phyloP scores from a whole-genome alignment of 164 flowering plant genomes.

The Saururus chinensis region DNA sequence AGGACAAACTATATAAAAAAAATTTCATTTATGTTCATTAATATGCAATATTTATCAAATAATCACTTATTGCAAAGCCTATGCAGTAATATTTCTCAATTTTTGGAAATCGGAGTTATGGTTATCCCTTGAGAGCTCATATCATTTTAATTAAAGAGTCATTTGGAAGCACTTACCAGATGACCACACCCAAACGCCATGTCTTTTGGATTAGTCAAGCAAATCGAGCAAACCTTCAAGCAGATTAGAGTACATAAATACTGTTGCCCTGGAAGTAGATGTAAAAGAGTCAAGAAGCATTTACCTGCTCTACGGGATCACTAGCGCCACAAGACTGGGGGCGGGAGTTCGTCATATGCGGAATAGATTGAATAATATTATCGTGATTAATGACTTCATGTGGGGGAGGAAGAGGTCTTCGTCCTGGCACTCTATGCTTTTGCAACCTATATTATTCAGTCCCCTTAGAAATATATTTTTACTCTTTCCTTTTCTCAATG shows the following conservation, averaged over 20 bases:
- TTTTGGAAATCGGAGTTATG: neutral
- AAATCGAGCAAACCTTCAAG: slow-evolving; percentile 65
- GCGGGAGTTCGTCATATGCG: slow-evolving; percentile 12
- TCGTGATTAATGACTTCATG: slow-evolving; percentile 54
- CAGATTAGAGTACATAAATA: neutral
- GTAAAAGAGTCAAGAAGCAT: neutral
- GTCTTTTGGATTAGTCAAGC: slow-evolving; percentile 71
- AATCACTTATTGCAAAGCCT: neutral
- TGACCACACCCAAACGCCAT: slow-evolving; percentile 96
- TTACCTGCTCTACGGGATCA: slow-evolving; percentile 37
- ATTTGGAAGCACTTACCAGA: slow-evolving; percentile 31
- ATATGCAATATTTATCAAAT: neutral
- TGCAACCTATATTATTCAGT: slow-evolving; percentile 14
- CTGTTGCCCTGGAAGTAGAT: neutral
- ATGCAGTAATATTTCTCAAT: too few species aligned
- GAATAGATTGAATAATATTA: slow-evolving; percentile 20
- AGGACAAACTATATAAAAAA: too few species aligned
- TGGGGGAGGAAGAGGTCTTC: slow-evolving; percentile 62
- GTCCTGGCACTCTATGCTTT: slow-evolving; percentile 13
- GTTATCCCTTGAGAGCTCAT: neutral
- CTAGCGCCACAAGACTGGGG: slow-evolving; percentile 13
- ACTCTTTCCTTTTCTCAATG: neutral
- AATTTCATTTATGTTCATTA: too few species aligned
- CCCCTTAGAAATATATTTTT: neutral
- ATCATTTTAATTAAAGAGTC: neutral